Base-by-base conservation (phyloP, 352 stramenopile species). In the Blastocystis sp. region DNA sequence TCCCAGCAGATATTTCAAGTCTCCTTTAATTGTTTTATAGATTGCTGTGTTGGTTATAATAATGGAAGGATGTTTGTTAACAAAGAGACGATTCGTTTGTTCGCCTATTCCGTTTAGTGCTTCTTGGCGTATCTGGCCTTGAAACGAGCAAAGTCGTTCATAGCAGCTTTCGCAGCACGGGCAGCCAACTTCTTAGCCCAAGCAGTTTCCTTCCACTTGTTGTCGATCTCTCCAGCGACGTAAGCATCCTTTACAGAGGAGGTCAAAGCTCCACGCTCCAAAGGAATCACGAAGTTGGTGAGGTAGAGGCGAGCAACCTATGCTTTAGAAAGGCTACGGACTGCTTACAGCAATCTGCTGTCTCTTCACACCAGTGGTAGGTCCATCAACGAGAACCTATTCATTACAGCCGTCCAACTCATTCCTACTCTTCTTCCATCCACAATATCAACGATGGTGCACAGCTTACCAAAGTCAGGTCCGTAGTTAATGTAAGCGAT, bases 401-500 rank as follows among this genome's bases (percentile, higher is more conserved):
- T 20, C n/a, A 45, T 29, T 84, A 50, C 26, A 50, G 11, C 45
- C 13, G 8, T 29, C n/a, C 26, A 18, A 45, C 39, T 1, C 6
- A 37, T 5, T 34, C 77, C 4, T 56, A 94, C 92, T 90, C 96
- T 98, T 94, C 98, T 99, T 92, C 98, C 94, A 91, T 99, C 97
- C 69, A 99, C 95, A 82, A 99, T 96, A 92, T 99, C 97, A 92
- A 99, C 97, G 93, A 99, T 98, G 76, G 95, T 98, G 91, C 94
- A 95, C 80, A 99, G 94, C 93, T 98, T 99, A 91, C 97, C 97
- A 64, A 93, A 92, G 90, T 98, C 94, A 61, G 95, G 95, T 92
- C 97, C 97, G 91, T 98, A 99, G 94, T 98, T 99, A 91, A 99
- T 95, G 61, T 99, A 92, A 91, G 95, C 95, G 79, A 99, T 95